Base-by-base conservation (phyloP, 2,329 filamentous ascomycete species). In the Colletotrichum sp. region DNA sequence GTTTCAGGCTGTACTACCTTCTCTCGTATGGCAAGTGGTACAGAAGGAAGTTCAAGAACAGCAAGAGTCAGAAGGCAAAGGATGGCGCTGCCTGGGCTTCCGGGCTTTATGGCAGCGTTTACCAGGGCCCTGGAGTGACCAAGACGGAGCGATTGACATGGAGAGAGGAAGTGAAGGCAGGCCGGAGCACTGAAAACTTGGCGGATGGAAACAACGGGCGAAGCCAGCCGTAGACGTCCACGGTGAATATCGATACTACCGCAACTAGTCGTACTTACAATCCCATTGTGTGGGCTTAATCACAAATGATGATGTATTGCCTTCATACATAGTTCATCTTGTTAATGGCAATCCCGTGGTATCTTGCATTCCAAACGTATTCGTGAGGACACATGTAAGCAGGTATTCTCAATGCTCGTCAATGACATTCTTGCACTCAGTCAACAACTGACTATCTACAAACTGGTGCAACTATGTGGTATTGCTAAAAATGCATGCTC, bases 1-100 rank as follows among this genome's bases (percentile, higher is more conserved):
- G 88, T 64, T 94, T 93, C 79, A 82, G 92, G 59, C 80, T 93
- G 75, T 93, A 93, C 78, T 93, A 93, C 75, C 82, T 93, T 65
- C 81, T 94, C 4, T 83, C 86, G 0, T 93, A 93, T 79, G 91
- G 92, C 26, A 90, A 88, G 78, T 93, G 91, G 92, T 92, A 93
- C 80, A 83, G 86, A 12, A 80, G 84, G 21, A 78, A 78, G n/a
- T 80, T 80, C 55, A 85, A 84, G 0, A 79, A 79, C 44, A 77
- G 77, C 57, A 69, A 78, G 62, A 80, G 78, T 6, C 79, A 81
- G 75, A 85, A 83, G 62, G 87, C 88, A 44, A 88, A 87, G 10
- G 85, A 87, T 34, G 91, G 91, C 0, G 87, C 86, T 71, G 84
- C 87, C 18, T 93, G 90, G 89, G 90, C 89, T 2, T 89, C 85